Evolutionary conservation across 2,329 filamentous ascomycete genomes (phyloP), one percentile per base, ranked within the genome.

Genomic region (Colletotrichum sp.): DNA sequence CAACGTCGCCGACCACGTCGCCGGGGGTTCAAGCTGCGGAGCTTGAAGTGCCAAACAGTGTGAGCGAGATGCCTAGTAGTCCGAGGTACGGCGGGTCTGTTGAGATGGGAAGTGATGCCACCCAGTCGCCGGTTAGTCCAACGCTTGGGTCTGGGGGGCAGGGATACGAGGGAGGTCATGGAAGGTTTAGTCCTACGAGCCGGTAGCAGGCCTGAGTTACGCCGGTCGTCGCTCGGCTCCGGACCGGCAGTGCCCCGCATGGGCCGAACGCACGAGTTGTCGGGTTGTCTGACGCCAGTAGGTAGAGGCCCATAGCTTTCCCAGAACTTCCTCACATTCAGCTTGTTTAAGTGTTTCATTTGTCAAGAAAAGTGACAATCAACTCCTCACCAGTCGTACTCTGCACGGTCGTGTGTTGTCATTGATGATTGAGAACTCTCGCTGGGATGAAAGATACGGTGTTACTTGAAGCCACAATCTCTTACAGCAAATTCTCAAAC

Each of bases 31-130:
- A 74, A 12, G 71, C 59, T 13, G 71, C 71, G 27, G 71, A 74
- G 44, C 66, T 74, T 8, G 71, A 74, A 32, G 71, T 74, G 8
- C 71, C 66, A 1, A 29, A 16, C 8, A 70, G 57, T 22, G 71
- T 67, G 59, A 74, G 71, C 44, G 66, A 74, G 66, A 74, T 74
- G 71, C 71, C 66, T 9, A 70, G 71, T 13, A 74, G 71, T 32
- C 71, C 66, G 29, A 39, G 67, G n/a, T 75, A 66, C 13, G 72
- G 67, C 5, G 71, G 67, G 13, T 74, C 67, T 6, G 72, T 71
- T 8, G 67, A 66, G 59, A 65, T 74, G 72, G 67, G 44, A 15
- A 74, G 71, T 15, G 67, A 75, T 11, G 49, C 36, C 13, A 75
- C 67, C 9, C 49, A 59, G 15, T 71, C 59, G n/a, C 67, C 72